Conservation (phyloP, 495 filamentous ascomycete genomes). For the Trypethelium eluteriae region DNA sequence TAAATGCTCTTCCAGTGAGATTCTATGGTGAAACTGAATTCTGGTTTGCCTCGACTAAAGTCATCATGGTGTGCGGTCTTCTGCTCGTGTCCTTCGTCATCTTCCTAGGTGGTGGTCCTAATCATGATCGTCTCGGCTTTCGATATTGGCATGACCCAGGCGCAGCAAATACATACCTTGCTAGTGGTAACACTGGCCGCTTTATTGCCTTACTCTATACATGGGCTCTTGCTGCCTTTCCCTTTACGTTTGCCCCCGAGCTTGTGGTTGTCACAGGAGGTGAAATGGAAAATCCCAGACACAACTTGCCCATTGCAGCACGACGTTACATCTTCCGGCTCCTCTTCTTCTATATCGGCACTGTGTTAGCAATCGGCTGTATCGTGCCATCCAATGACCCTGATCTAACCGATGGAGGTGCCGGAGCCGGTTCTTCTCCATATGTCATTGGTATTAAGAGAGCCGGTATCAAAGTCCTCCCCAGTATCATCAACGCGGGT, state of each 20-base stretch:
- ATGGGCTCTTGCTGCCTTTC: slow-evolving; percentile 46
- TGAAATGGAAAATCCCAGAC: slow-evolving; percentile 37
- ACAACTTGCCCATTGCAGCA: slow-evolving; percentile 46
- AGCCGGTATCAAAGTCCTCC: slow-evolving; percentile 49
- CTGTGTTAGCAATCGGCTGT: slow-evolving; percentile 46
- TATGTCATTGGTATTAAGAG: slow-evolving; percentile 53
- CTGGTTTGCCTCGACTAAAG: slow-evolving; percentile 52
- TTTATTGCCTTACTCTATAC: slow-evolving; percentile 37
- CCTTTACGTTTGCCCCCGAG: slow-evolving; percentile 51
- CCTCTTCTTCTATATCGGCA: slow-evolving; percentile 54
- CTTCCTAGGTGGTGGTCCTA: slow-evolving; percentile 53
- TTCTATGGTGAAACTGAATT: slow-evolving; percentile 57
- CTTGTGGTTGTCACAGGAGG: slow-evolving; percentile 49
- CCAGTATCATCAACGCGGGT: slow-evolving; percentile 58
- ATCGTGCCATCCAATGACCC: slow-evolving; percentile 45
- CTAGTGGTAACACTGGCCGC: slow-evolving; percentile 42
- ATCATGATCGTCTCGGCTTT: slow-evolving; percentile 40
- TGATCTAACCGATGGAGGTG: slow-evolving; percentile 42
- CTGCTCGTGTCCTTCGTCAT: slow-evolving; percentile 62
- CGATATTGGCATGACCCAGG: slow-evolving; percentile 36
- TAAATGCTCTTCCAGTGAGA: slow-evolving; percentile 29
- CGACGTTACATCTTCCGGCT: slow-evolving; percentile 46
- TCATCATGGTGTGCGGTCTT: slow-evolving; percentile 57
- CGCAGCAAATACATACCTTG: slow-evolving; percentile 40
- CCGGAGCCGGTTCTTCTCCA: slow-evolving; percentile 49